Base-by-base conservation (phyloP, 2,329 filamentous ascomycete species). In the Curvularia eragrostidis region DNA sequence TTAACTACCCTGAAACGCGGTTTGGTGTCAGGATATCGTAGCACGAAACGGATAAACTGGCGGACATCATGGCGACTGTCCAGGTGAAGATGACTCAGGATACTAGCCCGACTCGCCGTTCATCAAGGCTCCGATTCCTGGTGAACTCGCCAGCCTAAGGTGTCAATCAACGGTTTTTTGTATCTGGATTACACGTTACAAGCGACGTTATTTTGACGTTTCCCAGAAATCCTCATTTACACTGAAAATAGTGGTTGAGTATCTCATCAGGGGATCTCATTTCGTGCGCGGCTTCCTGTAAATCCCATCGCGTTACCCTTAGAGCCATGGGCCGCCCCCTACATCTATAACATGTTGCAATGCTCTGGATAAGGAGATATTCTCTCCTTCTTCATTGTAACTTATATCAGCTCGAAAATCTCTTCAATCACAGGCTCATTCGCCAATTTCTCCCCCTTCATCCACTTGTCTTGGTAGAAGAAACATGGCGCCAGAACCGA, bases 381-480 rank as follows among this genome's bases (percentile, higher is more conserved):
- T 41, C 23, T 23, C 39, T 23, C 13, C 1, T 23, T 41, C 19
- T 41, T 41, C 39, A 23, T 13, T 23, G 39, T 41, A 12, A 7
- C 19, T 34, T 24, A 47, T 19, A 23, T 13, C 9, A 34, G 23
- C 24, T 30, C 26, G 8, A 47, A 47, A 21, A n/a, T 19, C 44
- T 47, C 28, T 21, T 34, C 44, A 23, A 13, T 18, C 23, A 43
- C 23, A 26, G 23, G 13, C 13, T 43, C 41, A 13, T 2, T 43
- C 23, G 23, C 41, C 13, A 43, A 26, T 18, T 18, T 18, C 23
- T 43, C 41, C 13, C 41, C 41, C 41, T 43, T 43, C 23, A 43
- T 43, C 41, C 41, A 43, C 15, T 43, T 43, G 41, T 43, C 41
- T 28, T 43, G 21, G 41, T 28, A 26, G 23, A 43, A 43, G 41